Percentiles rank a stretch among this genome's conserved stretches.
Conservation (phyloP, 164 flowering plant genomes). For the Warburgia ugandensis region DNA sequence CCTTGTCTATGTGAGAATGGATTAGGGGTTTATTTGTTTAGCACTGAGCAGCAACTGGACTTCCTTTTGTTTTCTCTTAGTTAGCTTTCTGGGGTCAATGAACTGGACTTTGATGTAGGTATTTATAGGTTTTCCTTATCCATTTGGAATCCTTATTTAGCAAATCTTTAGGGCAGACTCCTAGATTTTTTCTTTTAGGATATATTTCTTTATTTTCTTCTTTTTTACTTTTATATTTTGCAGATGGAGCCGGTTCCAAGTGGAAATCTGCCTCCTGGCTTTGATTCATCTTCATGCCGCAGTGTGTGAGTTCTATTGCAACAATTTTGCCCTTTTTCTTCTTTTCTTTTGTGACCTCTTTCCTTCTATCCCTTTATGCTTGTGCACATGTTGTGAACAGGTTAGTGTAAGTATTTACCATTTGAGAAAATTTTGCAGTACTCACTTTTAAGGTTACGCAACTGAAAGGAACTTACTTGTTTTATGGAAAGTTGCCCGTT, state of each 20-base stretch:
- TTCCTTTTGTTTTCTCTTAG: background rate
- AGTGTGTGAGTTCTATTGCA: constrained; percentile 86
- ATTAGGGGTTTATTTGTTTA: constrained; percentile 3
- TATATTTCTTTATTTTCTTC: constrained; percentile 21
- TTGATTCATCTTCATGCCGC: constrained; percentile 99
- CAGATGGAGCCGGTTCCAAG: constrained; percentile 99
- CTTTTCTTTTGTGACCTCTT: background rate
- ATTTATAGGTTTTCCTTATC: constrained; percentile 1
- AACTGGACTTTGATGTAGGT: constrained; percentile 4
- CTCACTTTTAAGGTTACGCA: background rate
- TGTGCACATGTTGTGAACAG: background rate
- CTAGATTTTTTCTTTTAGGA: constrained; percentile 3
- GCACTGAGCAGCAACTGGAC: background rate
- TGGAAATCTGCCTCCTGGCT: constrained; percentile 99
- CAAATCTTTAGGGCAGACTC: background rate
- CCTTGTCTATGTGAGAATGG: background rate
- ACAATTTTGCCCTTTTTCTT: constrained; percentile 8
- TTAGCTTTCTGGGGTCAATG: constrained; percentile 3
- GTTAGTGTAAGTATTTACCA: background rate
- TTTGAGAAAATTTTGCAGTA: background rate
- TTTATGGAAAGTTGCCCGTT: background rate
- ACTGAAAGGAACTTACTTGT: background rate
- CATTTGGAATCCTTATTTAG: background rate
- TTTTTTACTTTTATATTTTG: constrained; percentile 47
- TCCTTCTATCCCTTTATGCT: background rate